Conservation (phyloP, 495 filamentous ascomycete species). For the Jackrogersella minutella region DNA sequence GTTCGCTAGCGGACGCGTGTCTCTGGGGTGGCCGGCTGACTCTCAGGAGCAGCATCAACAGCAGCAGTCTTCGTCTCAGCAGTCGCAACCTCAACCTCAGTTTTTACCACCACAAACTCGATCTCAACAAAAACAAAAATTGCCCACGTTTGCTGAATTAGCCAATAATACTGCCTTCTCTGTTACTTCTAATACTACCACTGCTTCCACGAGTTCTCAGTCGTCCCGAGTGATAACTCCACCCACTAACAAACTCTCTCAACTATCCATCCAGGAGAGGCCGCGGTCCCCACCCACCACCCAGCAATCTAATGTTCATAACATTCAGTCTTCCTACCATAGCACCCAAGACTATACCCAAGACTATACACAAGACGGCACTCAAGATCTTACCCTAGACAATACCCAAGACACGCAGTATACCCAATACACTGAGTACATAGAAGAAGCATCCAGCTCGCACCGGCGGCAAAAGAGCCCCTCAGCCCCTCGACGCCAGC, state of each 20-base stretch:
- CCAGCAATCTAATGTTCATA: background rate
- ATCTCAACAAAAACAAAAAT: conserved; percentile 23
- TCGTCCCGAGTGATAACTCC: conserved; percentile 24
- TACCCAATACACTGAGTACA: conserved; percentile 1
- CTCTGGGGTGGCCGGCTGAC: conserved; percentile 46
- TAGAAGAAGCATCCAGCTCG: conserved; percentile 20
- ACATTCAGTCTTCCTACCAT: conserved; percentile 10
- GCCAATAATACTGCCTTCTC: conserved; percentile 17
- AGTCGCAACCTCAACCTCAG: conserved; percentile 26
- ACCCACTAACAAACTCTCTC: conserved; percentile 27
- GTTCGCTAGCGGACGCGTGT: conserved; percentile 42
- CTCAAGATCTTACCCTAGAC: too few species aligned
- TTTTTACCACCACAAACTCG: conserved; percentile 9
- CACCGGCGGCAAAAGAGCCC: conserved; percentile 12
- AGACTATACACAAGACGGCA: too few species aligned
- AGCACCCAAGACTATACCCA: conserved; percentile 11
- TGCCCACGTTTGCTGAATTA: conserved; percentile 23
- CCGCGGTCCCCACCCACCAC: conserved; percentile 19
- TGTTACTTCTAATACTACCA: conserved; percentile 6
- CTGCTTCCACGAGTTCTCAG: conserved; percentile 19
- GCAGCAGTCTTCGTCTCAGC: conserved; percentile 25
- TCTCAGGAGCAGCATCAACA: conserved; percentile 33
- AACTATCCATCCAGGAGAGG: conserved; percentile 31
- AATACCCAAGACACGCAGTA: conserved; percentile 11
- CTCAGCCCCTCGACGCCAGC: background rate